phyloP scores from a whole-genome alignment of 768 basidiomycete species.

The Lanmaoa pseudosensibilis region DNA sequence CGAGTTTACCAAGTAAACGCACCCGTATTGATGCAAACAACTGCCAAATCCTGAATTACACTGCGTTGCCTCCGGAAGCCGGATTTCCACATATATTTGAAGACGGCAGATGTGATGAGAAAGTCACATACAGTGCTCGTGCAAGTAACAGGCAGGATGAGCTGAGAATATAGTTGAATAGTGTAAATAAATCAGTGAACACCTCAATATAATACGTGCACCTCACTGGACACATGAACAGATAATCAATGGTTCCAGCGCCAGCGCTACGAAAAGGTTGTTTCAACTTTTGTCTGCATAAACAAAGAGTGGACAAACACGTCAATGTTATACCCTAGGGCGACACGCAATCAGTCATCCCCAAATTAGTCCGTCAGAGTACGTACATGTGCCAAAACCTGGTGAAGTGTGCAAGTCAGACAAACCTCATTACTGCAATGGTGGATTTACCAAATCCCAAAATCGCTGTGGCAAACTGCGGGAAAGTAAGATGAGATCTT shows the following conservation, averaged over 20 bases:
- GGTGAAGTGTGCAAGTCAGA: neutral
- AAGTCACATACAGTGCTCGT: neutral
- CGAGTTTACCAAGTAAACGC: conserved; percentile 10
- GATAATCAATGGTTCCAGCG: neutral
- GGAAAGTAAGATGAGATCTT: neutral
- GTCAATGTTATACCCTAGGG: neutral
- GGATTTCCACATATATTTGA: conserved; percentile 22
- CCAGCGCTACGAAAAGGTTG: neutral
- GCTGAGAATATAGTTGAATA: neutral
- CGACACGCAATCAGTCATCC: neutral
- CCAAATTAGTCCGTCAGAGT: neutral
- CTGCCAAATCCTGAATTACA: conserved; percentile 8
- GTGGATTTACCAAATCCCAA: conserved; percentile 2
- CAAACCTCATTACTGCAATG: neutral
- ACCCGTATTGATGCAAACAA: conserved; percentile 15
- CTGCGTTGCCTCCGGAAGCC: conserved; percentile 10
- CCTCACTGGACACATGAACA: conserved; percentile 1
- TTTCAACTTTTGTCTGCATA: neutral
- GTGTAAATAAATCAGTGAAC: neutral
- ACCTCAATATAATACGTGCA: neutral
- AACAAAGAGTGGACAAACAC: conserved; percentile 1
- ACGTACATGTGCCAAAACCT: conserved; percentile 15
- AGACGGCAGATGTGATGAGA: neutral
- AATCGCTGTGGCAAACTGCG: neutral
- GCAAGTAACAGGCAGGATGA: neutral